Percentiles rank a stretch among this genome's conserved stretches.
phyloP scores from a whole-genome alignment of 2,329 filamentous ascomycete species.

The Cryphonectria naterciae region DNA sequence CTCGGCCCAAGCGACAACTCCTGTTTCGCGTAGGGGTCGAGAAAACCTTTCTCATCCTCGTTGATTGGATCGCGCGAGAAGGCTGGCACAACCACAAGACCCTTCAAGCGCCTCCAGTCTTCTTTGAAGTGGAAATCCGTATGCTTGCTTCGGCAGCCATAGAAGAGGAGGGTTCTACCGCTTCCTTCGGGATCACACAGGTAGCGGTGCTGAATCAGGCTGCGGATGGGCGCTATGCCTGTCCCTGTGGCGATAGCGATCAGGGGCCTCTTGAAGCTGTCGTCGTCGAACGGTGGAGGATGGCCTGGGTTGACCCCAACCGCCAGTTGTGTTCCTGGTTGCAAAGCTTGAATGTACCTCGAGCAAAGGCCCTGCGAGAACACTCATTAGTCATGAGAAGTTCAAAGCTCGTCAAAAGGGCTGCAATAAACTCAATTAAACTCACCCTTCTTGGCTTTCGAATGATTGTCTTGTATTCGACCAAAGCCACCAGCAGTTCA shows the following conservation, averaged over 20 bases:
- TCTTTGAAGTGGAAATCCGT: slow-evolving; percentile 82
- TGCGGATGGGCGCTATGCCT: slow-evolving; percentile 81
- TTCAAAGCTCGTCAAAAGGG: not conserved
- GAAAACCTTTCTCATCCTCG: slow-evolving; percentile 8
- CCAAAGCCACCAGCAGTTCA: slow-evolving; percentile 81
- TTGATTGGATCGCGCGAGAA: slow-evolving; percentile 51
- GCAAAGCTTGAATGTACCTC: slow-evolving; percentile 74
- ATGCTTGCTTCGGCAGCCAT: slow-evolving; percentile 75
- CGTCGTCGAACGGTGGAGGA: slow-evolving; percentile 48
- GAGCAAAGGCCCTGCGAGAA: slow-evolving; percentile 74
- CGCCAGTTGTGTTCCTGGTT: slow-evolving; percentile 58
- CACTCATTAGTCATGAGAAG: not conserved
- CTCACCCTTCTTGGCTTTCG: slow-evolving; percentile 70
- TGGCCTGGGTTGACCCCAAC: slow-evolving; percentile 61
- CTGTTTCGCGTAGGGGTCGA: slow-evolving; percentile 21
- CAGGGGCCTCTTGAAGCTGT: slow-evolving; percentile 56
- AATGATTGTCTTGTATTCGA: slow-evolving; percentile 88
- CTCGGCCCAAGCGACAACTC: not conserved
- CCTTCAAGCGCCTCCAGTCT: slow-evolving; percentile 64
- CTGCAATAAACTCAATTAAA: not conserved
- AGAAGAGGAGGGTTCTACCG: slow-evolving; percentile 68
- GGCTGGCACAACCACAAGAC: slow-evolving; percentile 46
- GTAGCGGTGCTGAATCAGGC: slow-evolving; percentile 76
- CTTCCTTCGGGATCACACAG: slow-evolving; percentile 37
- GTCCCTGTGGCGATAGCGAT: slow-evolving; percentile 85